Percentiles rank a stretch among this genome's conserved stretches.
These are phyloP conservation scores for Aspergillus uvarum DNA, from an alignment of 2,329 filamentous ascomycete species.

Conservation along the genomic window DNA sequence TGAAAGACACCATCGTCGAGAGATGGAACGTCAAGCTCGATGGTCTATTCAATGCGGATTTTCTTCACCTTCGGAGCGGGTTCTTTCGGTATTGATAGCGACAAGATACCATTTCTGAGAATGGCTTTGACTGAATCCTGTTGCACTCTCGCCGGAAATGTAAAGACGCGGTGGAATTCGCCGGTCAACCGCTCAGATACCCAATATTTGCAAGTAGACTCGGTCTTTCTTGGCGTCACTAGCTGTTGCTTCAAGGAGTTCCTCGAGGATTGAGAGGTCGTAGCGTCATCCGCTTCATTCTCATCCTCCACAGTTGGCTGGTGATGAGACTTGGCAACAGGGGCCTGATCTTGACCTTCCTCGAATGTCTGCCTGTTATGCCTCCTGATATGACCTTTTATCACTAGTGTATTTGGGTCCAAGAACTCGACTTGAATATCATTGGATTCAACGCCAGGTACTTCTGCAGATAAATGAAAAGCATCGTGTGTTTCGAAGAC, in stretches of 20 bases:
- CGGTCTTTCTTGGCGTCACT: slow-evolving; percentile 13
- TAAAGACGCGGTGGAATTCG: slow-evolving; percentile 58
- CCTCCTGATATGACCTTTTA: slow-evolving; percentile 43
- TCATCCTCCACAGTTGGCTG: slow-evolving; percentile 58
- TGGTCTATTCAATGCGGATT: slow-evolving; percentile 47
- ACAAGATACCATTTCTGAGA: slow-evolving; percentile 59
- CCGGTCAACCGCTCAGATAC: slow-evolving; percentile 58
- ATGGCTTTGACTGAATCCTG: slow-evolving; percentile 59
- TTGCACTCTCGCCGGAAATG: slow-evolving; percentile 56
- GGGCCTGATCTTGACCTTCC: slow-evolving; percentile 18
- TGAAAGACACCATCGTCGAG: neutral
- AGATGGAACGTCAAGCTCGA: neutral
- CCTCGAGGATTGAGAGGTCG: slow-evolving; percentile 4
- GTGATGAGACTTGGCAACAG: slow-evolving; percentile 28
- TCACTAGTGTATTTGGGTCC: slow-evolving; percentile 45
- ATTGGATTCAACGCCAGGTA: slow-evolving; percentile 45
- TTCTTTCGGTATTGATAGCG: slow-evolving; percentile 57
- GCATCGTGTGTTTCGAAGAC: slow-evolving; percentile 42
- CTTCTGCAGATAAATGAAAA: slow-evolving; percentile 48
- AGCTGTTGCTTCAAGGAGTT: slow-evolving; percentile 27
- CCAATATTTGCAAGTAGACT: slow-evolving; percentile 51
- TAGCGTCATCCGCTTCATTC: slow-evolving; percentile 27
- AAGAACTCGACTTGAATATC: slow-evolving; percentile 49
- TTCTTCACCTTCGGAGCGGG: slow-evolving; percentile 49
- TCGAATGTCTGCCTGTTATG: slow-evolving; percentile 21